These are phyloP conservation scores for Rosa hybrid DNA, from an alignment of 331 rosid species.

Conservation along the genomic window DNA sequence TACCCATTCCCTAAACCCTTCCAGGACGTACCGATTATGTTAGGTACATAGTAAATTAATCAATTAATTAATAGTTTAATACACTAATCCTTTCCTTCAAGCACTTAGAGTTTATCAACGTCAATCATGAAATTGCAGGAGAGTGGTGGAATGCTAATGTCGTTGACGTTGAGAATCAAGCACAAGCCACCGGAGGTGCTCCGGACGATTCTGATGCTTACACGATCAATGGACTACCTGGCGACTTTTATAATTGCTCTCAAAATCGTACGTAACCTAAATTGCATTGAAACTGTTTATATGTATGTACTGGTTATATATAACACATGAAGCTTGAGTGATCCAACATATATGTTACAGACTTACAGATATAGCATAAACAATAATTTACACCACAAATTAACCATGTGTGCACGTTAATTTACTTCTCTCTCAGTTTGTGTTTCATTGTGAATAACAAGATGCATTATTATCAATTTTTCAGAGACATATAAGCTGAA, in stretches of 20 bases:
- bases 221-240: conserved; percentile 48
- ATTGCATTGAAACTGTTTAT: not conserved
- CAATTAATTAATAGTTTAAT: not conserved
- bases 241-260: conserved; percentile 42
- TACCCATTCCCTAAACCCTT: conserved; percentile 36
- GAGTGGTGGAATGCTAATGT: conserved; percentile 52
- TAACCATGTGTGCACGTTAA: not conserved
- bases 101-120: not conserved
- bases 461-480: not conserved
- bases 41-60: conserved; percentile 4
- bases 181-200: conserved; percentile 16
- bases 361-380: no score
- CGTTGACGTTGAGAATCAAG: conserved; percentile 35
- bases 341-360: no score
- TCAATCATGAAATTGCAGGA: conserved; percentile 20
- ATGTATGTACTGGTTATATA: no score
- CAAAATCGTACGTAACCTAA: conserved; percentile 22
- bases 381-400: not conserved
- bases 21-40: conserved; percentile 35
- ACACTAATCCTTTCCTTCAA: not conserved
- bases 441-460: not conserved
- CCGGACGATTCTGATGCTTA: conserved; percentile 35
- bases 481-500: conserved; percentile 32
- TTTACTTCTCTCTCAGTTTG: no score
- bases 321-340: no score